Base-by-base conservation (phyloP, 257 asterid species). In the Avicennia marina region DNA sequence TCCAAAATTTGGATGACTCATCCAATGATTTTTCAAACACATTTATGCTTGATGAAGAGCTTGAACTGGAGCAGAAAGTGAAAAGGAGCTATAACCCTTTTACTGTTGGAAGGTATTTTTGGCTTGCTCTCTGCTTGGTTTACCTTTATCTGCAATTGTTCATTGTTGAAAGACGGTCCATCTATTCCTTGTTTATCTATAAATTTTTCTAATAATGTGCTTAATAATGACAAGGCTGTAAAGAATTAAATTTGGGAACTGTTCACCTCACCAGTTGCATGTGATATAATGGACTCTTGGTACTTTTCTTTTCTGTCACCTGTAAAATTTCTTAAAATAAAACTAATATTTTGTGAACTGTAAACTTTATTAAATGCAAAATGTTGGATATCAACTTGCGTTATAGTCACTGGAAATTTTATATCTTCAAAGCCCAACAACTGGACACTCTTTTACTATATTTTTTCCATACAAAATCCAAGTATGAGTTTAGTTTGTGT, bases 41-140 rank as follows among this genome's bases (percentile, higher is more conserved):
- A 52, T 83, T 85, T 68, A 73, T 78, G 87, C 82, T 85, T 17
- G 95, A 85, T 48, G 95, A 91, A 72, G 96, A 91, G 82, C 84
- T 88, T 67, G 98, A 88, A 55, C 39, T 72, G 70, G 89, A 76
- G 71, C 83, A 66, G 63, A 79, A 84, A 72, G 27, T 50, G 20
- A 64, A 22, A 21, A 58, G 34, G 53, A 63, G 62, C 57, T 71
- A 60, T 47, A 70, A 73, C 55, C 60, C 53, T 54, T 72, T 80
- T 71, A 53, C 71, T 18, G 62, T 63, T 11, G 78, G 68, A 74
- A 87, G 95, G 98, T 90, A 78, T 32, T 53, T 21, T 39, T 41
- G 16, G 61, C 51, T 62, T 54, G 55, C 52, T 32, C n/a, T 62
- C 31, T 58, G 34, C 56, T 42, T 56, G 33, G 21, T 46, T 46